Percentiles rank a stretch among this genome's conserved stretches.
phyloP scores from a whole-genome alignment of 78 protist genomes.

The Ministeria vibrans region DNA sequence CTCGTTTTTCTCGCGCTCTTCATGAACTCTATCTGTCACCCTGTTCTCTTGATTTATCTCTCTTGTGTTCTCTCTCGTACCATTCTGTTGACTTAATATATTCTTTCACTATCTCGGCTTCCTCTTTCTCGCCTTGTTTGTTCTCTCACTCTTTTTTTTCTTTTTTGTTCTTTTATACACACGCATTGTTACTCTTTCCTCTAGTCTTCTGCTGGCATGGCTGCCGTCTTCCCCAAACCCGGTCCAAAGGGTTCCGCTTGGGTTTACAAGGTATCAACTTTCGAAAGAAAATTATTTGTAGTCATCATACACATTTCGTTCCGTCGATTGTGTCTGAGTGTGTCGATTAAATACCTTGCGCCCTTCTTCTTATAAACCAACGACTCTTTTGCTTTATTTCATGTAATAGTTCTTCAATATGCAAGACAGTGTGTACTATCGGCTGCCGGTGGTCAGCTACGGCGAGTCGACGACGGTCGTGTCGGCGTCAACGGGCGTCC shows the following conservation, averaged over 20 bases:
- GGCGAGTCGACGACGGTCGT: neutral
- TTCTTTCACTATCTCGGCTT: neutral
- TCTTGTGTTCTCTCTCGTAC: neutral
- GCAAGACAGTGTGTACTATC: conserved; percentile 7
- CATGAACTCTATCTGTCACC: neutral
- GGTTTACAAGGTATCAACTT: too few species aligned
- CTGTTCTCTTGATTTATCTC: neutral
- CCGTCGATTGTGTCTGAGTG: neutral
- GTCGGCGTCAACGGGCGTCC: neutral
- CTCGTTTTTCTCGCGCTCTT: neutral
- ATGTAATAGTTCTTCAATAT: conserved; percentile 10
- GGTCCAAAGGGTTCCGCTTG: too few species aligned
- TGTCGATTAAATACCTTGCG: neutral
- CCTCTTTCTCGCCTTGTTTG: too few species aligned
- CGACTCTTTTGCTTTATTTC: neutral
- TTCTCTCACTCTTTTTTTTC: too few species aligned
- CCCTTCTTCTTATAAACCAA: neutral
- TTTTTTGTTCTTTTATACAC: too few species aligned
- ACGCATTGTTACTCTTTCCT: too few species aligned
- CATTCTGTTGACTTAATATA: neutral
- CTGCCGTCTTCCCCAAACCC: too few species aligned
- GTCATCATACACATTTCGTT: neutral
- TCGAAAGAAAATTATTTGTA: neutral
- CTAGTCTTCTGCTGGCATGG: too few species aligned
- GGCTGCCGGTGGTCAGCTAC: conserved; percentile 3